Evolutionary conservation across 108 stramenopile genomes (phyloP).

Genomic region (Discostella pseudostelligera): DNA sequence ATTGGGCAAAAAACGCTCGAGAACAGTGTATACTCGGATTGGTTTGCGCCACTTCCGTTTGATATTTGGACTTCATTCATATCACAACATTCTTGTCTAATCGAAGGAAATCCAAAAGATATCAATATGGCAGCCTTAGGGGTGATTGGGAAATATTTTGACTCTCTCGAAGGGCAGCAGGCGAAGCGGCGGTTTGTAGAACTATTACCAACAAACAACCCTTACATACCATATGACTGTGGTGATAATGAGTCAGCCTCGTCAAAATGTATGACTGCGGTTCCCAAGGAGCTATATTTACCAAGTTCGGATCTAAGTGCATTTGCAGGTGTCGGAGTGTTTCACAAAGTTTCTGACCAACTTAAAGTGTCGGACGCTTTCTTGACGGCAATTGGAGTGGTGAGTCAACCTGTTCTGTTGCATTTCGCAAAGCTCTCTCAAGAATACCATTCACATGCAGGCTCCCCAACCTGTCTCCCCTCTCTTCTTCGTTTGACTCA

Average conservation of each 20-base stretch:
- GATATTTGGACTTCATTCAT: slow-evolving; percentile 74
- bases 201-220: slow-evolving; percentile 8
- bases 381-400: slow-evolving; percentile 62
- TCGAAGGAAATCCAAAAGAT: slow-evolving; percentile 48
- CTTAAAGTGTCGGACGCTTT: slow-evolving; percentile 70
- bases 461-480: not conserved
- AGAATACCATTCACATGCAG: not conserved
- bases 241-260: slow-evolving; percentile 4
- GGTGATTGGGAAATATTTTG: slow-evolving; percentile 54
- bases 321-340: slow-evolving; percentile 58
- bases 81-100: slow-evolving; percentile 53
- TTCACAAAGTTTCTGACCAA: slow-evolving; percentile 43
- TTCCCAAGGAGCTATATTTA: slow-evolving; percentile 67
- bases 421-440: not conserved
- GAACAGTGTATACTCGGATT: slow-evolving; percentile 44
- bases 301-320: slow-evolving; percentile 67
- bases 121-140: slow-evolving; percentile 42
- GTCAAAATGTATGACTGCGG: not conserved
- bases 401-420: not conserved
- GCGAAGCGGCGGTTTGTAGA: slow-evolving; percentile 20
- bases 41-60: slow-evolving; percentile 60
- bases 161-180: slow-evolving; percentile 14
- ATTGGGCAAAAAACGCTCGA: slow-evolving; percentile 49
- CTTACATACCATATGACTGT: slow-evolving; percentile 17
- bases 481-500: not conserved